Conservation (phyloP, 768 basidiomycete species). For the Rhizopogon vulgaris region DNA sequence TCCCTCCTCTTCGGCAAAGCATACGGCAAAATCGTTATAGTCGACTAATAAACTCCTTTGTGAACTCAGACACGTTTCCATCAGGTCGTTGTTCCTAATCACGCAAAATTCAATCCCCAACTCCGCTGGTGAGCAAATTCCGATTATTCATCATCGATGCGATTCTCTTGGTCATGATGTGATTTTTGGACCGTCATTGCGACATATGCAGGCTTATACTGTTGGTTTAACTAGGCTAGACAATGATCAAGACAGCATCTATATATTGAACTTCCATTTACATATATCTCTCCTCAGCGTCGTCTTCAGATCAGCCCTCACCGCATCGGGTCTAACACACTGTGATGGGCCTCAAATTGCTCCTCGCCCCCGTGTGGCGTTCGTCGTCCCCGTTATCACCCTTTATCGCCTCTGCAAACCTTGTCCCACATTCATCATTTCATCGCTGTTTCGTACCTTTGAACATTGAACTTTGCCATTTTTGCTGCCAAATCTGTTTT, state of each 20-base stretch:
- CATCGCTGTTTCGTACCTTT: conserved; percentile 6
- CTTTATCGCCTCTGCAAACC: conserved; percentile 15
- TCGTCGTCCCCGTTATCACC: conserved; percentile 12
- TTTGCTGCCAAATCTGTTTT: neutral
- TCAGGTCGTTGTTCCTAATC: conserved; percentile 9
- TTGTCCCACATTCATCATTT: conserved; percentile 16
- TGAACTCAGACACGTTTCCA: conserved; percentile 13
- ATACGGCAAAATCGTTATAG: neutral
- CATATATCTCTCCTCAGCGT: conserved; percentile 19
- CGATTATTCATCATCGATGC: conserved; percentile 21
- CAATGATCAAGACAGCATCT: conserved; percentile 18
- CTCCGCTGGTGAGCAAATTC: conserved; percentile 21
- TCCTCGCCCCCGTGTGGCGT: conserved; percentile 11
- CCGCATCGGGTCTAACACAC: conserved; percentile 22
- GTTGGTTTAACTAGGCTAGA: conserved; percentile 12
- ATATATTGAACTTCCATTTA: conserved; percentile 24
- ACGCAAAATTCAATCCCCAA: conserved; percentile 24
- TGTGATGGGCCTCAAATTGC: no score
- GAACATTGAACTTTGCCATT: conserved; percentile 3
- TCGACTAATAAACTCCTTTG: neutral
- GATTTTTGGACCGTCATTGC: conserved; percentile 21
- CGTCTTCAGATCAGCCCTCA: neutral
- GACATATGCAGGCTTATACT: conserved; percentile 6
- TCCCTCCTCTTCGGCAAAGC: neutral
- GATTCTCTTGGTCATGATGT: conserved; percentile 22